phyloP scores from a whole-genome alignment of 1,139 yeast species.

The Pichia sp. region DNA sequence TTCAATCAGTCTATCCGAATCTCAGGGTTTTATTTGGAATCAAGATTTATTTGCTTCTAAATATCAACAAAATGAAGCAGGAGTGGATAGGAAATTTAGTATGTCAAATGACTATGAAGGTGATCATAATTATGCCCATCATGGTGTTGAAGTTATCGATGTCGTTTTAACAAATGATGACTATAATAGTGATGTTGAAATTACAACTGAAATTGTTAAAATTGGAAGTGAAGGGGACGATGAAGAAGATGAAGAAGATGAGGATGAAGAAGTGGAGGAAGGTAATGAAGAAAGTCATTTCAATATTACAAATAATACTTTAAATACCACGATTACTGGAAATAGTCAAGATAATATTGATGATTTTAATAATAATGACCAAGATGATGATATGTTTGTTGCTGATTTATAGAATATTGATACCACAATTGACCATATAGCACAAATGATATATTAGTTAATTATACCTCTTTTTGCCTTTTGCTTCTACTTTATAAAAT shows the following conservation, averaged over 20 bases:
- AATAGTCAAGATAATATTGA: neutral
- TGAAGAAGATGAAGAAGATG: conserved; percentile 15
- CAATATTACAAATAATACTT: neutral
- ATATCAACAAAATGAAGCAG: conserved; percentile 51
- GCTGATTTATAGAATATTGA: conserved; percentile 5
- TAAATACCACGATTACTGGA: too few relatives aligned
- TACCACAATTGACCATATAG: neutral
- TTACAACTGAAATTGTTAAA: conserved; percentile 8
- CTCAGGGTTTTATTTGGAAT: conserved; percentile 71
- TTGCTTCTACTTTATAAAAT: neutral
- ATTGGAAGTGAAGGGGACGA: conserved; percentile 12
- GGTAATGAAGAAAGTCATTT: neutral
- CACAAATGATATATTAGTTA: neutral
- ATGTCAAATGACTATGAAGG: conserved; percentile 27
- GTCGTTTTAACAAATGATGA: conserved; percentile 27
- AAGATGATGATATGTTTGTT: conserved; percentile 10
- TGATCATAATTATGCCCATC: neutral
- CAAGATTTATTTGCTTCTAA: conserved; percentile 67
- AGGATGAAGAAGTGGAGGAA: conserved; percentile 6
- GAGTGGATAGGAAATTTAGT: conserved; percentile 17
- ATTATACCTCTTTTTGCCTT: neutral
- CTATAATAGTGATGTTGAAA: conserved; percentile 14
- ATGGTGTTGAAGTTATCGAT: conserved; percentile 44
- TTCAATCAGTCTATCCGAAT: conserved; percentile 47
- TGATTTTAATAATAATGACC: neutral